Base-by-base conservation (phyloP, 805 yeast genomes). In the Soucietia sequanensis region DNA sequence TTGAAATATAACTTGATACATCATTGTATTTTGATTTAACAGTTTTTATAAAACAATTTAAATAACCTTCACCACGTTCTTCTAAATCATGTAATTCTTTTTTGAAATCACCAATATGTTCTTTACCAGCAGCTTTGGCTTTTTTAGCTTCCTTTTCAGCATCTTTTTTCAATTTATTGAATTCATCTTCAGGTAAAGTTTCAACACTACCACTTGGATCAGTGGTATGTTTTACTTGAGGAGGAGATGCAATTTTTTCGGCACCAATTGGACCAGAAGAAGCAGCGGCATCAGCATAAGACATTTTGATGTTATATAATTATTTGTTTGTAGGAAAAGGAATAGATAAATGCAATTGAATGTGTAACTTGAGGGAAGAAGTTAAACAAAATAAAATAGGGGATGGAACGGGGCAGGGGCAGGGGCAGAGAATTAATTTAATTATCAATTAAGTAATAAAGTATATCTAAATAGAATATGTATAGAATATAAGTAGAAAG, bases 231-330 rank as follows among this genome's bases (percentile, higher is more conserved):
- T 51, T 41, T 23, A 54, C 49, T 33, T 44, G 39, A 12, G 56
- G 43, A 9, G 50, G 60, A 41, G 48, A 43, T 25, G 56, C 57
- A 38, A 53, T 37, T 33, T 52, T 47, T 27, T 39, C 46, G 43
- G 52, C 53, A 10, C 52, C 50, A 29, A 50, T 48, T 24, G 68
- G 68, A 11, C 66, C 68, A 8, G 68, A 51, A 22, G 67, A 50
- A 30, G 64, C 65, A 36, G 70, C 71, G 32, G 66, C 72, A 31
- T 66, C 67, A 27, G 71, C 69, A 62, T 64, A 65, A 19, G 53
- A 44, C 10, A 22, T n/a, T n/a, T n/a, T n/a, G n/a, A n/a, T n/a
- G n/a, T n/a, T n/a, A n/a, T n/a, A n/a, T n/a, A n/a, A n/a, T n/a
- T n/a, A n/a, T n/a, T n/a, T n/a, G n/a, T n/a, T n/a, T n/a, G n/a